phyloP scores from a whole-genome alignment of 805 yeast genomes.

The Metschnikowia gruessii region DNA sequence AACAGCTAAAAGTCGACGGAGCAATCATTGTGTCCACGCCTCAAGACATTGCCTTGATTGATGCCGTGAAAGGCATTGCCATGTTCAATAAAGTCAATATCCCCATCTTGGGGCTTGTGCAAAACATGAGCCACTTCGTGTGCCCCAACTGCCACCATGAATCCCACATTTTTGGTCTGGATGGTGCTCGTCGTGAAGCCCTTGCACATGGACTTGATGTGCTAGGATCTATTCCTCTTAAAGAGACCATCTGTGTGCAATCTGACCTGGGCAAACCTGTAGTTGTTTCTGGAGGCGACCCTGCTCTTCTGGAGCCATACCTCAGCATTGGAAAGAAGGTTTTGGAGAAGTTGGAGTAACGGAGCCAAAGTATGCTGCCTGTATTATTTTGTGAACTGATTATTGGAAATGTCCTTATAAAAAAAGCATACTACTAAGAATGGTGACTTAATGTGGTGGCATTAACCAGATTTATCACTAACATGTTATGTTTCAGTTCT shows the following conservation, averaged over 20 bases:
- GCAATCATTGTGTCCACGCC: conserved; percentile 84
- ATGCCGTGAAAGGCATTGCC: conserved; percentile 74
- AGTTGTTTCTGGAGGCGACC: conserved; percentile 42
- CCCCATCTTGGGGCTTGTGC: conserved; percentile 74
- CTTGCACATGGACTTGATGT: conserved; percentile 45
- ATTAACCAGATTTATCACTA: too few relatives aligned
- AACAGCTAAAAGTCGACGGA: conserved; percentile 71
- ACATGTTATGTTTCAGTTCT: too few relatives aligned
- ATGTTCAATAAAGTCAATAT: conserved; percentile 72
- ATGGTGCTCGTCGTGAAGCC: conserved; percentile 55
- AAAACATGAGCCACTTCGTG: conserved; percentile 74
- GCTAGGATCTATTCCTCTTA: conserved; percentile 67
- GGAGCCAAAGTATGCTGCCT: too few relatives aligned
- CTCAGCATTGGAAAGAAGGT: conserved; percentile 45
- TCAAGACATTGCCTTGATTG: conserved; percentile 78
- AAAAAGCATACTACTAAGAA: too few relatives aligned
- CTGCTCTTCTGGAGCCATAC: conserved; percentile 43
- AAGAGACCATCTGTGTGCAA: conserved; percentile 53
- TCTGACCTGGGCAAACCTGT: conserved; percentile 69
- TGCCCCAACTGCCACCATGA: conserved; percentile 78
- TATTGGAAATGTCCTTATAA: too few relatives aligned
- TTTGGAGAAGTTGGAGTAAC: conserved; percentile 14
- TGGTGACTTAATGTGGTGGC: too few relatives aligned
- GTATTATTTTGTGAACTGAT: too few relatives aligned
- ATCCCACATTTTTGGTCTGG: conserved; percentile 70